phyloP scores from a whole-genome alignment of 768 basidiomycete genomes.

The Pleurotus citrinopileatus region DNA sequence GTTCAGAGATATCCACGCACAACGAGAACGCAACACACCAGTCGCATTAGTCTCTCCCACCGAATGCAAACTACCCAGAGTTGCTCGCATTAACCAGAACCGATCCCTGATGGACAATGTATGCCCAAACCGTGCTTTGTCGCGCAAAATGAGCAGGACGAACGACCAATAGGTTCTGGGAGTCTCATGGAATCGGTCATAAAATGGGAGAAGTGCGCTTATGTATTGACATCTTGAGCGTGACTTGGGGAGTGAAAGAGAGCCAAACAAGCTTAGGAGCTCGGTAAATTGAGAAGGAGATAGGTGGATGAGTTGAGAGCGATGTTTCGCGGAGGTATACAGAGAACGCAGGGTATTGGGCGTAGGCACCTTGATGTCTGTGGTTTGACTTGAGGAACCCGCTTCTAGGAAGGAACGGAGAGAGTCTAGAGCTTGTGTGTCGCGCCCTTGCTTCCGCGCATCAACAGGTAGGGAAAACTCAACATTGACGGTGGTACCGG shows the following conservation, averaged over 20 bases:
- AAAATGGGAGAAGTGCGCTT: conserved; percentile 26
- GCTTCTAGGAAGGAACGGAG: conserved; percentile 22
- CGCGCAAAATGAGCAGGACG: conserved; percentile 39
- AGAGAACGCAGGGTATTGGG: conserved; percentile 34
- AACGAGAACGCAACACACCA: neutral
- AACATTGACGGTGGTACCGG: no score
- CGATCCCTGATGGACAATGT: conserved; percentile 36
- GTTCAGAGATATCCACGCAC: neutral
- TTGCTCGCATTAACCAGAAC: conserved; percentile 61
- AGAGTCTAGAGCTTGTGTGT: conserved; percentile 13
- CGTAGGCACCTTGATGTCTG: conserved; percentile 19
- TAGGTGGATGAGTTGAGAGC: conserved; percentile 30
- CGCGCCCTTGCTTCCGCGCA: neutral
- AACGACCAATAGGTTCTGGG: conserved; percentile 46
- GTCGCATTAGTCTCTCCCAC: neutral
- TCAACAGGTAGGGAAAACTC: neutral
- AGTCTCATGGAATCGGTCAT: conserved; percentile 14
- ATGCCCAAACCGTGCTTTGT: conserved; percentile 37
- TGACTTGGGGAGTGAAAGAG: conserved; percentile 35
- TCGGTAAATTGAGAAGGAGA: conserved; percentile 32
- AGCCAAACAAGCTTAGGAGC: conserved; percentile 48
- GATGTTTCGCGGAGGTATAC: conserved; percentile 34
- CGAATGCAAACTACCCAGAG: conserved; percentile 24
- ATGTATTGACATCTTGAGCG: conserved; percentile 22
- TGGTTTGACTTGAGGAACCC: conserved; percentile 14